Evolutionary conservation across 1,284 basidiomycete species (phyloP).

Genomic region (Cutaneotrichosporon arboriforme): DNA sequence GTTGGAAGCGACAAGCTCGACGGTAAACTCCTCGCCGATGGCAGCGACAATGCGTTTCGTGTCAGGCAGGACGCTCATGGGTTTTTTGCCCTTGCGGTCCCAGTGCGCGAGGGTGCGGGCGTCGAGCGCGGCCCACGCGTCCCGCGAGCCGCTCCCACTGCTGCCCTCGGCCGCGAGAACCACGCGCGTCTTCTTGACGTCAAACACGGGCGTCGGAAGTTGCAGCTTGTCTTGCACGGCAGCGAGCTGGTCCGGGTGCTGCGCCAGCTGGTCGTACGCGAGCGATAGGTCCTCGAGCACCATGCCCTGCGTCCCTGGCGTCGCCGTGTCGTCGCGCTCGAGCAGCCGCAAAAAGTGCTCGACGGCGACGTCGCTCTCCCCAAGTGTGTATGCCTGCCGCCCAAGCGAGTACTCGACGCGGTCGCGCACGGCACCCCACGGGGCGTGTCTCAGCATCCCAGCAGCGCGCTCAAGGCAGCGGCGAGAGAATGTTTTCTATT

Average conservation of each 20-base stretch:
- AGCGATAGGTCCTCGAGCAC: constrained; percentile 50
- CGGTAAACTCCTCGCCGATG: constrained; percentile 36
- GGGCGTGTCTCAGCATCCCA: constrained; percentile 37
- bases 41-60: constrained; percentile 24
- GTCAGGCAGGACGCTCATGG: constrained; percentile 28
- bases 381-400: constrained; percentile 53
- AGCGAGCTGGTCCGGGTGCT: constrained; percentile 31
- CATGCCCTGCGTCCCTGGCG: constrained; percentile 38
- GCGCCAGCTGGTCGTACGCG: constrained; percentile 48
- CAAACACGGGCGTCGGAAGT: constrained; percentile 40
- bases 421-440: constrained; percentile 49
- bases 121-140: constrained; percentile 30
- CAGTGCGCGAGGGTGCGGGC: constrained; percentile 27
- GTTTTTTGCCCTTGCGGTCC: constrained; percentile 43
- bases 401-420: constrained; percentile 52
- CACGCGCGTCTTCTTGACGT: constrained; percentile 30
- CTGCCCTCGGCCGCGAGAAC: constrained; percentile 21
- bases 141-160: constrained; percentile 10
- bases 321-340: constrained; percentile 31
- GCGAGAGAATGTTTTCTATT: constrained; percentile 48
- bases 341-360: constrained; percentile 50
- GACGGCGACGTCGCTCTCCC: constrained; percentile 49
- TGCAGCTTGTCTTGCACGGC: constrained; percentile 25
- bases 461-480: constrained; percentile 48
- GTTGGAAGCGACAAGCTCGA: constrained; percentile 48